phyloP scores from a whole-genome alignment of 306 rosid species.

The Bauhinia variegata region DNA sequence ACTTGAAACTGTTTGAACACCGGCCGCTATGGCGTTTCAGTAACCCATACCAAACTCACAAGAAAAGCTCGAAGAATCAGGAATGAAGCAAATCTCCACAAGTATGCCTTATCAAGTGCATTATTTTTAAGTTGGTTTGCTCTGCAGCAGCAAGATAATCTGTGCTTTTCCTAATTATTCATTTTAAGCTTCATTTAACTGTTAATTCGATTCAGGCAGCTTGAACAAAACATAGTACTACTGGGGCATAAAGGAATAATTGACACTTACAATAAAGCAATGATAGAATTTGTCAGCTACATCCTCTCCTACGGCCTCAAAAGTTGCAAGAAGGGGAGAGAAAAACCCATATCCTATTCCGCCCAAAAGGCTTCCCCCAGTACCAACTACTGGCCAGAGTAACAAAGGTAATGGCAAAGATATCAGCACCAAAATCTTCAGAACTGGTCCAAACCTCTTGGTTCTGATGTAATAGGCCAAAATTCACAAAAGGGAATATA shows the following conservation, averaged over 20 bases:
- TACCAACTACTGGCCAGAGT: constrained; percentile 63
- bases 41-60: no score
- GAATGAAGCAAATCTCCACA: no score
- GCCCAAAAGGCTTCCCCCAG: constrained; percentile 67
- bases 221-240: neutral
- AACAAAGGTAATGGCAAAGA: constrained; percentile 65
- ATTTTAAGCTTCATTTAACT: neutral
- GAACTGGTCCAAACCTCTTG: constrained; percentile 64
- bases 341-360: constrained; percentile 84
- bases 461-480: constrained; percentile 53
- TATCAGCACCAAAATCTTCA: constrained; percentile 59
- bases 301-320: constrained; percentile 68
- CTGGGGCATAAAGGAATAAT: constrained; percentile 9
- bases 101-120: no score
- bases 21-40: no score
- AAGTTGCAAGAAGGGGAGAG: constrained; percentile 74
- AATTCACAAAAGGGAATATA: constrained; percentile 10
- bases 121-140: no score
- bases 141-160: no score
- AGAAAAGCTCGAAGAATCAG: no score
- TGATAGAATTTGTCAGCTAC: constrained; percentile 55
- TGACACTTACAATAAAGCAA: constrained; percentile 61
- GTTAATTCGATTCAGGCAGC: neutral
- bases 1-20: no score
- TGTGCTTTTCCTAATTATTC: neutral